Evolutionary conservation across 371 early-diverging fungal genomes (phyloP).

Genomic region (Actinomucor elegans): DNA sequence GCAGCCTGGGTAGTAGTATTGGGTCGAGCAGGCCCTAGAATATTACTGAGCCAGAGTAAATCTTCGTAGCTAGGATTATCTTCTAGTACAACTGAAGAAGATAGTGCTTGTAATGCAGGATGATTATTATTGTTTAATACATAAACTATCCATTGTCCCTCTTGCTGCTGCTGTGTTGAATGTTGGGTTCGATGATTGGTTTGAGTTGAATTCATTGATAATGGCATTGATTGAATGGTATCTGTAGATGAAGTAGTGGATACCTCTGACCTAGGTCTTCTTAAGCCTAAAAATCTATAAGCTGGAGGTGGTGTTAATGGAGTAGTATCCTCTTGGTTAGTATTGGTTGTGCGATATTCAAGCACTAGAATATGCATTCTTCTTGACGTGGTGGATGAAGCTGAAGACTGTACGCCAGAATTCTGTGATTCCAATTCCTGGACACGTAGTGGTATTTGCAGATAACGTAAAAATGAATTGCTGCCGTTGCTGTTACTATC

Average conservation of each 20-base stretch:
- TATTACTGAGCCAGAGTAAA: conserved; percentile 49
- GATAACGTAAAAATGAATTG: conserved; percentile 6
- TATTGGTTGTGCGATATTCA: conserved; percentile 10
- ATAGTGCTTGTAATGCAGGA: conserved; percentile 11
- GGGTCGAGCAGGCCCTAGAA: conserved; percentile 64
- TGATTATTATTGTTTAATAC: conserved; percentile 22
- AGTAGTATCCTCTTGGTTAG: not conserved
- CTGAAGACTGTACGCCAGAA: not conserved
- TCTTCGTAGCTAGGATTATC: conserved; percentile 60
- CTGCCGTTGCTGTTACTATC: not conserved
- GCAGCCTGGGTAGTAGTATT: conserved; percentile 53
- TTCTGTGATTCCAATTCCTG: not conserved
- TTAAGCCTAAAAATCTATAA: conserved; percentile 8
- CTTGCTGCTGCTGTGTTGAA: conserved; percentile 7
- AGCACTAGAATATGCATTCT: conserved; percentile 25
- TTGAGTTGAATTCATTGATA: conserved; percentile 12
- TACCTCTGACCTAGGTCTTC: conserved; percentile 20
- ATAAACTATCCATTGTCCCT: conserved; percentile 44
- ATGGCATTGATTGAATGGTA: conserved; percentile 27
- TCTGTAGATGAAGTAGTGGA: conserved; percentile 26
- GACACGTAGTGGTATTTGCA: conserved; percentile 11
- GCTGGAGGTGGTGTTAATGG: not conserved
- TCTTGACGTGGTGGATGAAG: conserved; percentile 9
- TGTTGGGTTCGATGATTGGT: not conserved
- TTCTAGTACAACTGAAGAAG: conserved; percentile 2